These are phyloP conservation scores for Paecilomyces sp. DNA, from an alignment of 2,329 filamentous ascomycete genomes.

Conservation along the genomic window DNA sequence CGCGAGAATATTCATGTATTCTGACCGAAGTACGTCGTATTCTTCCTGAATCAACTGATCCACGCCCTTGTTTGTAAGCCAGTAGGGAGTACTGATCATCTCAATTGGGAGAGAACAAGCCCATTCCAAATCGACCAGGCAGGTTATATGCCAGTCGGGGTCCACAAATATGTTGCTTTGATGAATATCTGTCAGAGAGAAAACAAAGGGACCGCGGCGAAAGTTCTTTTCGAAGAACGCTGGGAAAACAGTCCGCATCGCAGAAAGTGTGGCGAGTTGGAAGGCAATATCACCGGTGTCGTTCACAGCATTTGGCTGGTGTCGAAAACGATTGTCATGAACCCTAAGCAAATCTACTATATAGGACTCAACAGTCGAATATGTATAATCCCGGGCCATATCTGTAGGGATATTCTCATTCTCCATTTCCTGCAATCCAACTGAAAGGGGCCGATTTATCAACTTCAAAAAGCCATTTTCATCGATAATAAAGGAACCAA, in stretches of 20 bases:
- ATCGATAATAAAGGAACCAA: conserved; percentile 15
- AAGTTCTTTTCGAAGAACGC: conserved; percentile 13
- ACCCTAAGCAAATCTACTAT: conserved; percentile 12
- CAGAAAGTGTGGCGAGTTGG: conserved; percentile 6
- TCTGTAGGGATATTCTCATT: conserved; percentile 15
- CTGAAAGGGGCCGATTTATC: conserved; percentile 10
- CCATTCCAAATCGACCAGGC: conserved; percentile 29
- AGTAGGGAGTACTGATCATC: conserved; percentile 19
- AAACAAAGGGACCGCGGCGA: conserved; percentile 26
- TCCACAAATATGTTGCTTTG: conserved; percentile 30
- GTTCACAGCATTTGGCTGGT: conserved; percentile 16
- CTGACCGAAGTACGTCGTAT: too few species aligned
- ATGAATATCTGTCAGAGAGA: conserved; percentile 31
- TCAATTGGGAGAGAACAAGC: conserved; percentile 22
- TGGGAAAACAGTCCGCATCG: neutral
- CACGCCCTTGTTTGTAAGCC: conserved; percentile 14
- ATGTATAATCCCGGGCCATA: conserved; percentile 15
- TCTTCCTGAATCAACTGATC: conserved; percentile 2
- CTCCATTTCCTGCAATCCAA: conserved; percentile 6
- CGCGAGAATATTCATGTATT: too few species aligned
- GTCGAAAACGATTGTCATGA: conserved; percentile 15
- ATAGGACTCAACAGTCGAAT: conserved; percentile 16
- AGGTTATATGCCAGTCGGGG: conserved; percentile 26
- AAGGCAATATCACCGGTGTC: conserved; percentile 3
- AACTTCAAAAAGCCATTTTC: conserved; percentile 13